These are phyloP conservation scores for Corylus americana DNA, from an alignment of 306 rosid genomes.

Conservation along the genomic window DNA sequence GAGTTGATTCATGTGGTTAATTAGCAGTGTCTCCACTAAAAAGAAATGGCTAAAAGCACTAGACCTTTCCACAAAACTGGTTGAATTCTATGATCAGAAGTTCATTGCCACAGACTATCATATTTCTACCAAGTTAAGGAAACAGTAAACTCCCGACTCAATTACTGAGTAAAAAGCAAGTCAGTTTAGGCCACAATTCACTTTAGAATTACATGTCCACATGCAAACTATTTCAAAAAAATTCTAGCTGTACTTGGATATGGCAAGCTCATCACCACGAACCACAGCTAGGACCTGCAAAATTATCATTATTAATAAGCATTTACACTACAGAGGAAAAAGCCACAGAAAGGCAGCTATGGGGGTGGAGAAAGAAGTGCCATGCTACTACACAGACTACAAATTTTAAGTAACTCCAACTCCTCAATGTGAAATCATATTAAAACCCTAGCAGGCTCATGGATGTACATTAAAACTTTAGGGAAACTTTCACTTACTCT, in stretches of 20 bases:
- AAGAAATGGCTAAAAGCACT: too few species aligned
- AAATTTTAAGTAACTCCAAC: not conserved
- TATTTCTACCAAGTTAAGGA: too few species aligned
- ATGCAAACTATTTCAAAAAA: not conserved
- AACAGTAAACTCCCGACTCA: too few species aligned
- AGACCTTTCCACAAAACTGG: too few species aligned
- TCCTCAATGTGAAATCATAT: not conserved
- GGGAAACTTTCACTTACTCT: too few species aligned
- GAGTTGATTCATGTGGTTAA: too few species aligned
- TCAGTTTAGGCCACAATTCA: not conserved
- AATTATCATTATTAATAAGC: not conserved
- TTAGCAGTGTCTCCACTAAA: too few species aligned
- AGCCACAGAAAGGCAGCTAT: not conserved
- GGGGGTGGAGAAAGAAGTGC: not conserved
- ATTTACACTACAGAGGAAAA: not conserved
- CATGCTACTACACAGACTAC: not conserved
- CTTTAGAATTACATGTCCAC: not conserved
- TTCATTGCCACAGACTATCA: too few species aligned
- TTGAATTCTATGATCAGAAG: too few species aligned
- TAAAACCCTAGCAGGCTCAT: not conserved
- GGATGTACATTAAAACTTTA: not conserved
- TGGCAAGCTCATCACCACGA: conserved; percentile 27
- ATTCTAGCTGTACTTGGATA: not conserved
- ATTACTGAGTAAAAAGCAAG: not conserved
- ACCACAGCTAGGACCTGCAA: conserved; percentile 32